phyloP scores from a whole-genome alignment of 805 yeast genomes.

The Yarrowia alimentaria region DNA sequence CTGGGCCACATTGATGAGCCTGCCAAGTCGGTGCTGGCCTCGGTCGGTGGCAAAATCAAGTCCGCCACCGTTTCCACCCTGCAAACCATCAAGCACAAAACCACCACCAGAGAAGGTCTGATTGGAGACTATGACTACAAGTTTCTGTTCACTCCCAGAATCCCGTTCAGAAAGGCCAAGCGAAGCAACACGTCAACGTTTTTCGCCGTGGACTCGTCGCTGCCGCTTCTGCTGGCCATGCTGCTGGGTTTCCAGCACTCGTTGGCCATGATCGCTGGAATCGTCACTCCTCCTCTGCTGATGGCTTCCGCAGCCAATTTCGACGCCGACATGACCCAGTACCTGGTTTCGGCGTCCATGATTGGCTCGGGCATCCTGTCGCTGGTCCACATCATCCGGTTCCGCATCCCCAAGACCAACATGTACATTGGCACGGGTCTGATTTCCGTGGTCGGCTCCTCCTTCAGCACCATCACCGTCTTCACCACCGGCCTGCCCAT shows the following conservation, averaged over 20 bases:
- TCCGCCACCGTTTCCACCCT: too few relatives aligned
- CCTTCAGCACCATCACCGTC: constrained; percentile 83
- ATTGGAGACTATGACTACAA: constrained; percentile 86
- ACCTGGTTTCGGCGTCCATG: constrained; percentile 67
- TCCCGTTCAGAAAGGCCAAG: constrained; percentile 61
- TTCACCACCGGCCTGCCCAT: constrained; percentile 72
- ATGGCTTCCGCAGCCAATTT: constrained; percentile 65
- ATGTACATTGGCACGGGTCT: constrained; percentile 85
- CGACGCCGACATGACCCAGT: constrained; percentile 50
- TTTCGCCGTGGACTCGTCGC: constrained; percentile 72
- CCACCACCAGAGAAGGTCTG: constrained; percentile 75
- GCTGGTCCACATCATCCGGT: constrained; percentile 72
- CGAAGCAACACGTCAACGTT: constrained; percentile 63
- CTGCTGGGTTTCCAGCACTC: constrained; percentile 85
- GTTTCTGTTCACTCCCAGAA: constrained; percentile 72
- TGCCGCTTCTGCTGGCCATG: constrained; percentile 75
- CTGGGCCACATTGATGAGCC: not conserved
- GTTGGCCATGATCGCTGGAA: constrained; percentile 90
- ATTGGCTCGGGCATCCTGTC: constrained; percentile 73
- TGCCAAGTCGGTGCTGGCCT: not conserved
- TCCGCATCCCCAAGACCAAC: constrained; percentile 69
- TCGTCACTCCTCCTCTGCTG: constrained; percentile 78
- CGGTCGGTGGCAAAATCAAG: too few relatives aligned
- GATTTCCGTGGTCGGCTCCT: constrained; percentile 86
- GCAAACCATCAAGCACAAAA: constrained; percentile 31